Conservation (phyloP, 345 rosid species). For the Arabis alpina region DNA sequence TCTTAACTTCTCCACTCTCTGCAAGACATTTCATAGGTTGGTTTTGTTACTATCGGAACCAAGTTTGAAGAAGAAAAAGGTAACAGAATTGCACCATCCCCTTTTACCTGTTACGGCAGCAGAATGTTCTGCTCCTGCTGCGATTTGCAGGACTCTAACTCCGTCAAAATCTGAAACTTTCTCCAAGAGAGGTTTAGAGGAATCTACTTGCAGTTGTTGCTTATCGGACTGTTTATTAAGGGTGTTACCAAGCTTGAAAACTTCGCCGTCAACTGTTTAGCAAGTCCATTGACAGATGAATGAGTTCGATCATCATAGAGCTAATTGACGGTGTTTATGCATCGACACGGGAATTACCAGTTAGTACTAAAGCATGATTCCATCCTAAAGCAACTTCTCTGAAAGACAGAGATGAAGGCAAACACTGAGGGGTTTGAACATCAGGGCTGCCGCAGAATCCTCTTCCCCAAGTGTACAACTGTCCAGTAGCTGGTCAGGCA, state of each 20-base stretch:
- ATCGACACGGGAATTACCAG: conserved; percentile 46
- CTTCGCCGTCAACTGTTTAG: conserved; percentile 62
- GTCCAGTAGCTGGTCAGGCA: conserved; percentile 60
- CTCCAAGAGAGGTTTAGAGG: conserved; percentile 43
- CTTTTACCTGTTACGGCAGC: conserved; percentile 66
- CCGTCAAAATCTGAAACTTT: conserved; percentile 56
- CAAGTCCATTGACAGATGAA: conserved; percentile 14
- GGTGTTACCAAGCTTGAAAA: conserved; percentile 69
- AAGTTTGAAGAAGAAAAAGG: neutral
- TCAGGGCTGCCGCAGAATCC: conserved; percentile 60
- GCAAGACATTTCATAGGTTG: conserved; percentile 29
- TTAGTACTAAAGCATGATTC: conserved; percentile 73
- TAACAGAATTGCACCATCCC: neutral
- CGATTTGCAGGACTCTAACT: conserved; percentile 54
- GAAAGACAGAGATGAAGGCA: conserved; percentile 48
- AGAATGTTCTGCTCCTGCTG: conserved; percentile 96
- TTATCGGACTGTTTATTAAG: conserved; percentile 43
- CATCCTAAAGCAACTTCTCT: conserved; percentile 70
- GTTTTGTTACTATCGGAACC: neutral
- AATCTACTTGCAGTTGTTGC: conserved; percentile 41
- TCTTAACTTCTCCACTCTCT: conserved; percentile 68
- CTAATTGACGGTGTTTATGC: conserved; percentile 8
- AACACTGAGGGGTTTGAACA: conserved; percentile 52
- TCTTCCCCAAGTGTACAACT: conserved; percentile 81
- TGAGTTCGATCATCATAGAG: conserved; percentile 3